Evolutionary conservation across 352 stramenopile species (phyloP), one percentile per base, ranked within the genome.

Genomic region (Globisporangium lucens): DNA sequence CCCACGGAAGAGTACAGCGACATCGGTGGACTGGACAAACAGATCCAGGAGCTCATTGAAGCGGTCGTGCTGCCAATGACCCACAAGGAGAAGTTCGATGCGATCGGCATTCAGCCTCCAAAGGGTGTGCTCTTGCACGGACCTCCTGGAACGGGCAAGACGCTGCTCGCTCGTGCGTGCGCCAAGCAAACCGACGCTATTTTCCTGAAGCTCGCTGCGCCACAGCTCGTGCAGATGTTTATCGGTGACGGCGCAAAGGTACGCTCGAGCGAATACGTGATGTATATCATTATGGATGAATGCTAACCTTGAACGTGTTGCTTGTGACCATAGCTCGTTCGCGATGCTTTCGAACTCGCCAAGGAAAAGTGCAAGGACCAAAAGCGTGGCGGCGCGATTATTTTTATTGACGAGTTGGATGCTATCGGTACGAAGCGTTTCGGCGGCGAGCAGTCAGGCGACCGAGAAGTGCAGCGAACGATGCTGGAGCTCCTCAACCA

Each of bases 371-470:
- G 91, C 67, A 91, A 98, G 64, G 85, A 98, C 53, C 84, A 97
- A 66, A 79, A 90, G 4, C 84, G 80, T 20, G 82, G 87, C 35
- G 97, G 97, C 27, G 97, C 97, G 33, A 99, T 99, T 77, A 98
- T 99, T 66, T 99, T 99, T 79, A 99, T 99, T 82, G 97, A 99
- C 75, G 97, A 99, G 84, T 65, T 99, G 70, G 97, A 99, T 88
- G 97, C 97, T 9, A 99, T 99, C 79, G 97, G 97, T 65, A 98
- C 97, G 15, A 99, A 99, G 80, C 93, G 97, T 60, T 99, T 99
- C 43, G 98, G 98, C 61, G 96, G 98, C 7, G 98, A 98, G 52
- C 92, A 98, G 62, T 98, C 91, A 29, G 91, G 98, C 55, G 96
- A 99, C 75, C 88, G 96, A 47, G 97, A 99, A 80, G 96, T 99